Conservation (phyloP, 1,284 basidiomycete species). For the Heterobasidion irregulare region DNA sequence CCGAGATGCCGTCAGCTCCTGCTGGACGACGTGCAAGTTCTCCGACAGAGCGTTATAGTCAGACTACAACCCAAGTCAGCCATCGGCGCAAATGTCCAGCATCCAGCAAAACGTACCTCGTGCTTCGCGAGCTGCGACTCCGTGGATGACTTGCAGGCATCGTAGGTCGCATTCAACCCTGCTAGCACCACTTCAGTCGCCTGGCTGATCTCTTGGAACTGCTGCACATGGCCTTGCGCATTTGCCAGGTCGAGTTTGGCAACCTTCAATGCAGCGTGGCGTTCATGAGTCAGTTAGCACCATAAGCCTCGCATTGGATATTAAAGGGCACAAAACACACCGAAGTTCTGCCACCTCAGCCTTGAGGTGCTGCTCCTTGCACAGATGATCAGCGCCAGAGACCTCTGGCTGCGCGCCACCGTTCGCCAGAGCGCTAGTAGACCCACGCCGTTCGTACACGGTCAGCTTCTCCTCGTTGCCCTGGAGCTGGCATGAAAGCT, state of each 20-base stretch:
- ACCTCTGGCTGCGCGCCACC: too few species aligned
- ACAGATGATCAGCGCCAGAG: too few species aligned
- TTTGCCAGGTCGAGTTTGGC: constrained; percentile 67
- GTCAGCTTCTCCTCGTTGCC: too few species aligned
- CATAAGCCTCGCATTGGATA: neutral
- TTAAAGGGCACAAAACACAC: constrained; percentile 28
- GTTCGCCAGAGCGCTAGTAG: too few species aligned
- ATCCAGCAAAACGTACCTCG: constrained; percentile 40
- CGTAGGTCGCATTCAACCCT: constrained; percentile 63
- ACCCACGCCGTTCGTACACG: too few species aligned
- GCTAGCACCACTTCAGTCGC: constrained; percentile 74
- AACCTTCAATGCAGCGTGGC: constrained; percentile 65
- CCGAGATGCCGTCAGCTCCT: constrained; percentile 46
- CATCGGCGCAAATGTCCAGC: neutral
- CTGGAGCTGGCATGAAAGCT: too few species aligned
- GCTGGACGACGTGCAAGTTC: constrained; percentile 45
- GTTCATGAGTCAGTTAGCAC: too few species aligned
- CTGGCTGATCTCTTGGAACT: constrained; percentile 79
- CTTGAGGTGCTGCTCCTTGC: constrained; percentile 74
- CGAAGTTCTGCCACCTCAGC: constrained; percentile 79
- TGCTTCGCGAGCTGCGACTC: constrained; percentile 58
- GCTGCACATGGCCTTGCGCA: constrained; percentile 66
- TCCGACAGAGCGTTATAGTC: constrained; percentile 60
- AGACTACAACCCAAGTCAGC: constrained; percentile 33
- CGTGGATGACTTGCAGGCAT: constrained; percentile 68